Base-by-base conservation (phyloP, 1,284 basidiomycete species). In the Fistulinella cinereoalba region DNA sequence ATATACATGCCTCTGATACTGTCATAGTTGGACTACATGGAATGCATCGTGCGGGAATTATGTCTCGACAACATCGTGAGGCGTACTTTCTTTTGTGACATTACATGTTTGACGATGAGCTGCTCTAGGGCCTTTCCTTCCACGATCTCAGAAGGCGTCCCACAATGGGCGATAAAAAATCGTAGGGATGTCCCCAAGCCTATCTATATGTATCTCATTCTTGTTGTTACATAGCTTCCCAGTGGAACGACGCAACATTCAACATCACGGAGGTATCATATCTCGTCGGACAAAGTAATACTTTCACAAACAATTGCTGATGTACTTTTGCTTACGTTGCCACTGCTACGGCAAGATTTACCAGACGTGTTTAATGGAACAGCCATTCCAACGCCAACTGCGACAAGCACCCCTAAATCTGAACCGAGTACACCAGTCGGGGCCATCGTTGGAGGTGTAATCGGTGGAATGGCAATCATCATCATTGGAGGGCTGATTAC, bases 61-160 rank as follows among this genome's bases (percentile, higher is more conserved):
- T 22, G 41, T 39, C 12, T 56, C 57, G 15, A 49, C 42, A 31
- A 42, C 47, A 37, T 51, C 15, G 63, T 64, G n/a, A 50, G 59
- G 29, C 13, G n/a, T 6, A 19, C 18, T 41, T 19, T 12, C 12
- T 18, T 31, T 21, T 16, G 9, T 27, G 2, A 39, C 18, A 4
- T 18, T 27, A 3, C 19, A 41, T 37, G 10, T n/a, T 24, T 37
- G 18, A 57, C 12, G 11, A 29, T 21, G 5, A 32, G 15, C 12
- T 6, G 6, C 29, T 33, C 31, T 29, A 61, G 60, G 25, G 65
- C 64, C 16, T 45, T 64, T 43, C 61, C 61, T 29, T 4, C n/a
- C n/a, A 33, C 4, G 1, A 7, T 54, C 16, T 44, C 58, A 5
- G 34, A 49, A 25, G 40, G 52, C 7, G 56, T 62, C 37, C 63